phyloP scores from a whole-genome alignment of 805 yeast genomes.

The Limtongia smithiae region DNA sequence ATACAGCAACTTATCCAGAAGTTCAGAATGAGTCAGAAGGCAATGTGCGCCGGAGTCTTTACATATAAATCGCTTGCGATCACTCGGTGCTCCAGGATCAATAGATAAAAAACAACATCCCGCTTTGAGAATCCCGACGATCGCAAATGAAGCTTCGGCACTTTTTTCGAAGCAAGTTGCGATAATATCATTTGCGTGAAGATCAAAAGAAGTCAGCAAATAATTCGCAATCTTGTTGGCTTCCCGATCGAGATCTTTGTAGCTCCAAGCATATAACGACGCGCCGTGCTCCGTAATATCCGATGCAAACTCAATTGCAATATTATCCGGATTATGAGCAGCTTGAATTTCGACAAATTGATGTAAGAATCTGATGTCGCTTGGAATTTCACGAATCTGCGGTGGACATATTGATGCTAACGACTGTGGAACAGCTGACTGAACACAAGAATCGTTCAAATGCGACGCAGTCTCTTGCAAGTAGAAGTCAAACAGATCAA shows the following conservation, averaged over 20 bases:
- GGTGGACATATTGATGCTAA: constrained; percentile 15
- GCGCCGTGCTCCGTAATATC: constrained; percentile 4
- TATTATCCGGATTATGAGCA: constrained; percentile 6
- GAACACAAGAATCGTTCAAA: not conserved
- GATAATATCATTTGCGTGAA: constrained; percentile 15
- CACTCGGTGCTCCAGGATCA: constrained; percentile 30
- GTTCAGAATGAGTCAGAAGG: constrained; percentile 20
- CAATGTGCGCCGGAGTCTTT: constrained; percentile 25
- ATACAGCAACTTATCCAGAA: not conserved
- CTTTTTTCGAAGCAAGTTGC: constrained; percentile 31
- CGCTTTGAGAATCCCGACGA: constrained; percentile 30
- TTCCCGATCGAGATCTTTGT: constrained; percentile 21
- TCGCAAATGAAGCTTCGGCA: constrained; percentile 30
- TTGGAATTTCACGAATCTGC: not conserved
- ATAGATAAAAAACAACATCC: constrained; percentile 31
- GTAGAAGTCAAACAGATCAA: constrained; percentile 19
- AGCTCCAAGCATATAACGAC: constrained; percentile 22
- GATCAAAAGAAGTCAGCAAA: constrained; percentile 3
- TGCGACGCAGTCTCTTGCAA: constrained; percentile 4
- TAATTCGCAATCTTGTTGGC: constrained; percentile 28
- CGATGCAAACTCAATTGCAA: constrained; percentile 28
- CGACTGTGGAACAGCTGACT: constrained; percentile 2
- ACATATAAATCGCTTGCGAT: constrained; percentile 26
- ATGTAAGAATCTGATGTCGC: constrained; percentile 19
- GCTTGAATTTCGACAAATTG: constrained; percentile 29